Conservation (phyloP, 2,329 filamentous ascomycete genomes). For the Magnaporthiopsis incrustans region DNA sequence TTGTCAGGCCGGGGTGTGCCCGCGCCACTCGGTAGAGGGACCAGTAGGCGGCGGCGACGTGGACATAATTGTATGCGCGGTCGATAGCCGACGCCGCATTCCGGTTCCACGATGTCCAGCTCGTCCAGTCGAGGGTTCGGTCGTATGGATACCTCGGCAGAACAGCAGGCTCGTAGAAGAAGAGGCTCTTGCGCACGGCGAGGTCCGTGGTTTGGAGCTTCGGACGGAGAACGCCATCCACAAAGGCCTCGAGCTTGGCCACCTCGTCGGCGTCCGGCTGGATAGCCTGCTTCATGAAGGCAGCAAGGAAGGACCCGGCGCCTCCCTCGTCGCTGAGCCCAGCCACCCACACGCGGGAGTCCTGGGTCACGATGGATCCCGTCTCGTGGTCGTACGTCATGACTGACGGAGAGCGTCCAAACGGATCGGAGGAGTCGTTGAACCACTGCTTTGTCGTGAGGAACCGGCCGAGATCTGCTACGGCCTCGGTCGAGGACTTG, state of each 20-base stretch:
- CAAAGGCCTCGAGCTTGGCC: constrained; percentile 43
- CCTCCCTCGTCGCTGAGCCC: constrained; percentile 54
- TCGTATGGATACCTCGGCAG: constrained; percentile 37
- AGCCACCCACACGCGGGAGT: constrained; percentile 47
- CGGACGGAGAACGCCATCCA: constrained; percentile 41
- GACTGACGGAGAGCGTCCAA: constrained; percentile 44
- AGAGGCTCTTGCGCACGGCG: constrained; percentile 45
- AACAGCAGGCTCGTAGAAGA: constrained; percentile 43
- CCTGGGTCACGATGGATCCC: constrained; percentile 33
- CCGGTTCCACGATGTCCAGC: constrained; percentile 45
- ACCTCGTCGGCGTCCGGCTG: constrained; percentile 42
- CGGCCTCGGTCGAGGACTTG: constrained; percentile 32
- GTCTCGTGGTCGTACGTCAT: constrained; percentile 49
- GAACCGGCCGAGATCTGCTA: constrained; percentile 42
- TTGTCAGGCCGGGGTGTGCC: constrained; percentile 35
- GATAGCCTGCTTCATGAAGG: constrained; percentile 44
- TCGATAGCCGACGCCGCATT: constrained; percentile 34
- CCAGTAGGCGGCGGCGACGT: constrained; percentile 49
- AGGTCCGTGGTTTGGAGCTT: constrained; percentile 38
- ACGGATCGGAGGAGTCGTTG: constrained; percentile 42
- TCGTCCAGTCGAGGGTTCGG: constrained; percentile 34
- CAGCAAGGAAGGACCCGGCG: constrained; percentile 46
- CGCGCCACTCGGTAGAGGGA: constrained; percentile 46
- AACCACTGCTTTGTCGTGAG: constrained; percentile 47
- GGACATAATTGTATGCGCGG: constrained; percentile 52